phyloP scores from a whole-genome alignment of 2,329 filamentous ascomycete species.

The Rutstroemia sp. region DNA sequence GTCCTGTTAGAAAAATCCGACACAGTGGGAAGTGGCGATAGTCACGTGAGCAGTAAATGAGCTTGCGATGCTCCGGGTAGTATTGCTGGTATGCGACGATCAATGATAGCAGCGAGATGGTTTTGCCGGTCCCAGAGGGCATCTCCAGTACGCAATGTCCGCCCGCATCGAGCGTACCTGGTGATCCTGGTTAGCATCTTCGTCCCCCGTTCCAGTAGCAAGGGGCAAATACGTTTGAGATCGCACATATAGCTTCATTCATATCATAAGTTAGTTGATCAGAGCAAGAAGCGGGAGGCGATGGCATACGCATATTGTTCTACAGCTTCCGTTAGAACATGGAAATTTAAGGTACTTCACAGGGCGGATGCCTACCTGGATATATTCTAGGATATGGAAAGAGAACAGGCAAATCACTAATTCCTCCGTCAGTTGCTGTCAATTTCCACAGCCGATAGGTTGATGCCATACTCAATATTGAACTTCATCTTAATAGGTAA shows the following conservation, averaged over 20 bases:
- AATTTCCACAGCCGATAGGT: neutral
- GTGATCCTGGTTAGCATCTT: slow-evolving; percentile 12
- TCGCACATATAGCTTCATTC: slow-evolving; percentile 66
- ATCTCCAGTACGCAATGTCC: slow-evolving; percentile 97
- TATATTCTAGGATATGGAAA: slow-evolving; percentile 72
- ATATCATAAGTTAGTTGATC: slow-evolving; percentile 9
- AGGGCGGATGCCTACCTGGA: slow-evolving; percentile 36
- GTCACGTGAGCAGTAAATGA: slow-evolving; percentile 93
- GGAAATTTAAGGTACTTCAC: neutral
- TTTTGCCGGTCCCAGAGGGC: slow-evolving; percentile 98
- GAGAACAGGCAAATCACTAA: slow-evolving; percentile 58
- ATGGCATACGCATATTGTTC: slow-evolving; percentile 57
- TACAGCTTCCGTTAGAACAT: slow-evolving; percentile 37
- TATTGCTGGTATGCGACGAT: slow-evolving; percentile 96
- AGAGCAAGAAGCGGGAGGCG: neutral
- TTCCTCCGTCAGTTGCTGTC: slow-evolving; percentile 14
- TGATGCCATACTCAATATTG: slow-evolving; percentile 56
- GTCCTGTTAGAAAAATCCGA: neutral
- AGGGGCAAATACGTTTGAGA: slow-evolving; percentile 51
- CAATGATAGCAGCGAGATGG: slow-evolving; percentile 85
- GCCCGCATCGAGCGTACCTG: slow-evolving; percentile 77
- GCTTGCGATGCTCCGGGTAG: slow-evolving; percentile 86
- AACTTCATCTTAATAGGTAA: slow-evolving; percentile 57
- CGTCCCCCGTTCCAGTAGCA: neutral
- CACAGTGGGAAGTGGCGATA: neutral